Conservation (phyloP, 352 stramenopile genomes). For the Phytophthora sojae region DNA sequence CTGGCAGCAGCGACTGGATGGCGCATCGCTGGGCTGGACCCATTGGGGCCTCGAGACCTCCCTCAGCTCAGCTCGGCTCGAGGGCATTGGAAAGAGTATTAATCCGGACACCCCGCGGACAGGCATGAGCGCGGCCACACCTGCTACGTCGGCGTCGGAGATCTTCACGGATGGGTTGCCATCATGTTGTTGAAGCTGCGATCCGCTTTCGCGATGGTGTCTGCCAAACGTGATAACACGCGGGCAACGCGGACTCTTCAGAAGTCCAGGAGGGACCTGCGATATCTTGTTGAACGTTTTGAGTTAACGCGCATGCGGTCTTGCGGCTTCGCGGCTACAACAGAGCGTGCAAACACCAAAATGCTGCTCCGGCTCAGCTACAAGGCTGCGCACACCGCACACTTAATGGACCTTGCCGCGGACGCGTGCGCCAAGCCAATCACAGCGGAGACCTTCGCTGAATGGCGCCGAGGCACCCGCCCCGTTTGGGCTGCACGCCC, state of each 20-base stretch:
- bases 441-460: slow-evolving; percentile 15
- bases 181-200: slow-evolving; percentile 13
- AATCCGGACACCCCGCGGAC: slow-evolving; percentile 2
- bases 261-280: background rate
- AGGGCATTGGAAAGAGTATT: slow-evolving; percentile 15
- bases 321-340: background rate
- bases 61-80: background rate
- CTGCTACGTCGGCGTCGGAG: background rate
- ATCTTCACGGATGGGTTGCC: background rate
- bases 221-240: slow-evolving; percentile 13
- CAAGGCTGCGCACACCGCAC: background rate
- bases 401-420: background rate
- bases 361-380: slow-evolving; percentile 26
- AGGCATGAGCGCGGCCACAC: slow-evolving; percentile 29
- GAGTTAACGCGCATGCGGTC: background rate
- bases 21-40: background rate
- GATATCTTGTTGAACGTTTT: background rate
- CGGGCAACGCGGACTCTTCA: background rate
- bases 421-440: slow-evolving; percentile 31
- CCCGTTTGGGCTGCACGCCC: slow-evolving; percentile 16
- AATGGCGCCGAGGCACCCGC: slow-evolving; percentile 23
- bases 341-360: slow-evolving; percentile 31
- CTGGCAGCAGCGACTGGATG: slow-evolving; percentile 10
- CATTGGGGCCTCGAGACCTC: too few species aligned
- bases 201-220: background rate